Percentiles rank a stretch among this genome's conserved stretches.
phyloP scores from a whole-genome alignment of 2,329 filamentous ascomycete species.

The Chlorencoelia australis region DNA sequence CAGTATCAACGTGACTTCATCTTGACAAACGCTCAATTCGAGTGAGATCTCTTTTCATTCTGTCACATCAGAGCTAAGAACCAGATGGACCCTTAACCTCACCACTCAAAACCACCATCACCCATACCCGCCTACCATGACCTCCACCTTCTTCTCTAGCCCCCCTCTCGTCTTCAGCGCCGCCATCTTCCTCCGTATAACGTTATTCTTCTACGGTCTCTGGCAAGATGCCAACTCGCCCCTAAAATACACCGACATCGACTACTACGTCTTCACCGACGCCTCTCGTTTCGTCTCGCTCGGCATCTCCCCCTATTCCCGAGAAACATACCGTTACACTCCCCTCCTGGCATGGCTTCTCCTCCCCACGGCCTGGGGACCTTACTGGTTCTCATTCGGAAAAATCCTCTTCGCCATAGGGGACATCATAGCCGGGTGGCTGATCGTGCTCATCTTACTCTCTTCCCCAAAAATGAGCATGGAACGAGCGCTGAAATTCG shows the following conservation, averaged over 20 bases:
- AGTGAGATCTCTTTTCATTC: too few relatives aligned
- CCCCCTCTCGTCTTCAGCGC: slow-evolving; percentile 43
- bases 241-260: slow-evolving; percentile 97
- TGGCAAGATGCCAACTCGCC: slow-evolving; percentile 89
- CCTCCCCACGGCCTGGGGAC: slow-evolving; percentile 59
- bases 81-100: not conserved
- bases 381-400: slow-evolving; percentile 61
- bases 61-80: not conserved
- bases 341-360: slow-evolving; percentile 88
- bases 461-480: slow-evolving; percentile 25
- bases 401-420: slow-evolving; percentile 78
- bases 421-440: slow-evolving; percentile 75
- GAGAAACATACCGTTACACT: slow-evolving; percentile 95
- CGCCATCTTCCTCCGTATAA: slow-evolving; percentile 54
- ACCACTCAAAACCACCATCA: not conserved
- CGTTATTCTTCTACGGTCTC: slow-evolving; percentile 76
- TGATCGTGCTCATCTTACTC: slow-evolving; percentile 51
- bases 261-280: slow-evolving; percentile 97
- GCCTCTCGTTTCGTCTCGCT: slow-evolving; percentile 65
- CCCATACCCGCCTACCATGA: not conserved
- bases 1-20: too few relatives aligned
- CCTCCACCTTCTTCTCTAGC: slow-evolving; percentile 17
- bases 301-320: slow-evolving; percentile 68
- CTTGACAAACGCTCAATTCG: too few relatives aligned
- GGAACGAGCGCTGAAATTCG: slow-evolving; percentile 58